Evolutionary conservation across 2,329 filamentous ascomycete species (phyloP), one percentile per base, ranked within the genome.

Genomic region (Botrytis tulipae): DNA sequence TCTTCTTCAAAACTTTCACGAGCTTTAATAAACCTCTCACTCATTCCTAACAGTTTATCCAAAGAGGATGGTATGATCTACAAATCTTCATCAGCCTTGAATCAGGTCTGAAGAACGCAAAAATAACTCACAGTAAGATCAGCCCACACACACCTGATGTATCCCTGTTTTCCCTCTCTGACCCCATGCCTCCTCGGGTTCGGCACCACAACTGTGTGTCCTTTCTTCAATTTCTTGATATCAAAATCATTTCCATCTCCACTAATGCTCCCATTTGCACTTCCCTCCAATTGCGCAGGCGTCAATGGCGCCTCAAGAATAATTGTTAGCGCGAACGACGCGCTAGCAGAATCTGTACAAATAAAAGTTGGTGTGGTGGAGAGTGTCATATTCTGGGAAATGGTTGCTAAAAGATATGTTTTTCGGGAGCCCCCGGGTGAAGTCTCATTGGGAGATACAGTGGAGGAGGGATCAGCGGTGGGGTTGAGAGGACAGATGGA

Each of bases 301-400:
- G 72, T 73, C 46, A 73, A 70, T 32, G 72, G 72, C 57, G 66
- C 20, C n/a, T 69, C 25, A 7, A 73, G 72, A 60, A 44, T 73
- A 71, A 80, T 65, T 6, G 76, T 78, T 20, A 79, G 51, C 3
- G 79, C 78, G 68, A 79, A 80, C 1, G 75, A 73, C 1, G 59
- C 60, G 18, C 71, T 70, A 2, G 71, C 35, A 2, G 72, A 71
- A 70, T 80, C 79, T 68, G 74, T 75, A 70, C 76, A 76, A 20
- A 80, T 79, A 69, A 78, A 80, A 29, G 79, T 80, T 29, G 79
- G 78, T 8, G 75, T 76, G 2, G 76, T 76, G 6, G 76, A 78
- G 10, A 80, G 73, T 5, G 79, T 80, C 78, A 80, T 80, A 54
- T 80, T 78, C 59, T 80, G 75, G 42, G 69, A 72, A 65, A 80